Conservation (phyloP, 2,329 filamentous ascomycete species). For the Immersiporthe knoxdaviesiana region DNA sequence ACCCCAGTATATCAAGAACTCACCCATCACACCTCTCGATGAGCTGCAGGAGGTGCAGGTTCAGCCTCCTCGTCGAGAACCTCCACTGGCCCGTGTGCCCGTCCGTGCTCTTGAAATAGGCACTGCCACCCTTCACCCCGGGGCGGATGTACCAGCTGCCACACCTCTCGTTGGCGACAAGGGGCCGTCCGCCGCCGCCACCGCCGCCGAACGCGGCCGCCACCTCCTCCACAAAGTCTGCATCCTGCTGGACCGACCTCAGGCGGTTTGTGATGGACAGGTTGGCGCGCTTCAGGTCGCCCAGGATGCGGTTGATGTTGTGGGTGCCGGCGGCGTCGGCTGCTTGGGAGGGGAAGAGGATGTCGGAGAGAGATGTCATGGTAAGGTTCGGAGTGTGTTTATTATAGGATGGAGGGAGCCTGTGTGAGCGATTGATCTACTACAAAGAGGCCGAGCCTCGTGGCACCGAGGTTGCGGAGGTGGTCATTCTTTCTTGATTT, state of each 20-base stretch:
- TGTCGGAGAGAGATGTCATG: constrained; percentile 43
- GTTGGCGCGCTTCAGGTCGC: constrained; percentile 74
- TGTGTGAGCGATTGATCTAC: background rate
- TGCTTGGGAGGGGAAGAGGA: constrained; percentile 55
- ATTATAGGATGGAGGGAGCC: background rate
- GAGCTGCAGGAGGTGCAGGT: constrained; percentile 76
- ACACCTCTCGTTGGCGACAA: constrained; percentile 92
- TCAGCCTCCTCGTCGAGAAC: constrained; percentile 83
- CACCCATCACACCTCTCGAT: constrained; percentile 70
- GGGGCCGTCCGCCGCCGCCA: constrained; percentile 60
- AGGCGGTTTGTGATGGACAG: constrained; percentile 83
- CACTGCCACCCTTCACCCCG: constrained; percentile 67
- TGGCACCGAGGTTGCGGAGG: background rate
- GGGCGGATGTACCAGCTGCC: constrained; percentile 92
- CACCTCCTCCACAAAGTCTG: constrained; percentile 70
- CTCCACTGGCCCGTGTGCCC: constrained; percentile 90
- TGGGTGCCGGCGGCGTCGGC: constrained; percentile 47
- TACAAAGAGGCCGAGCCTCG: background rate
- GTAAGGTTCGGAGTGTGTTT: background rate
- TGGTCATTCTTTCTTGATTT: background rate
- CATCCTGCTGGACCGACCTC: constrained; percentile 75
- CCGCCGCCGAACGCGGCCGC: constrained; percentile 49
- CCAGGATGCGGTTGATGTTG: constrained; percentile 71
- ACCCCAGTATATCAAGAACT: constrained; percentile 31
- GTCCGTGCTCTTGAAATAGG: constrained; percentile 98